A percentile compares a stretch with the other conserved stretches of the same genome.
Conservation (phyloP, 352 stramenopile genomes). For the Phytophthora melonis region DNA sequence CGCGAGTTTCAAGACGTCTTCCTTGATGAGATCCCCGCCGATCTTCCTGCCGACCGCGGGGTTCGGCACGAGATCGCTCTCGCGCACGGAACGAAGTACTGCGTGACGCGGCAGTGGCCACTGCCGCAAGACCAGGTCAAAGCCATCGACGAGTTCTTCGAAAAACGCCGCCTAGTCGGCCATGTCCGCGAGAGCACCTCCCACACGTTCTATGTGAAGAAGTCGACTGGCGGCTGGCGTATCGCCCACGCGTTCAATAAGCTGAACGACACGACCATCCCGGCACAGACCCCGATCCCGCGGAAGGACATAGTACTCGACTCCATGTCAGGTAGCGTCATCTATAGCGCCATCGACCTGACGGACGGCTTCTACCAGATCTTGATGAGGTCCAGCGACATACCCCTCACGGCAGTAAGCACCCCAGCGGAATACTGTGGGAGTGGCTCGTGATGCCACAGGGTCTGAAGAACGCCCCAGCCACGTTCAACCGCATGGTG, state of each 20-base stretch:
- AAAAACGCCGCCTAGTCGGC: not conserved
- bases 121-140: not conserved
- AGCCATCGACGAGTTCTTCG: not conserved
- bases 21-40: constrained; percentile 27
- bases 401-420: constrained; percentile 35
- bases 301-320: constrained; percentile 3
- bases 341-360: constrained; percentile 19
- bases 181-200: not conserved
- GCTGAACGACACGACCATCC: not conserved
- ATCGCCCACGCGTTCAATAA: not conserved
- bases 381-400: constrained; percentile 22
- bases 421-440: constrained; percentile 42
- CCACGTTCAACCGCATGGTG: too few relatives aligned
- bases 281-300: not conserved
- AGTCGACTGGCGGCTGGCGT: not conserved
- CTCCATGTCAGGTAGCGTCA: not conserved
- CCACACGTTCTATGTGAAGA: not conserved
- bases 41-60: constrained; percentile 20
- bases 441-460: constrained; percentile 14
- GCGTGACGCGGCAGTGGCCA: constrained; percentile 35
- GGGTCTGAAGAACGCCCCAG: too few relatives aligned
- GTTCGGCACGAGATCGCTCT: constrained; percentile 42
- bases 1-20: constrained; percentile 26
- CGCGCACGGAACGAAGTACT: constrained; percentile 37
- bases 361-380: constrained; percentile 28